These are phyloP conservation scores for Anisodus tanguticus DNA, from an alignment of 257 asterid genomes.

Conservation along the genomic window DNA sequence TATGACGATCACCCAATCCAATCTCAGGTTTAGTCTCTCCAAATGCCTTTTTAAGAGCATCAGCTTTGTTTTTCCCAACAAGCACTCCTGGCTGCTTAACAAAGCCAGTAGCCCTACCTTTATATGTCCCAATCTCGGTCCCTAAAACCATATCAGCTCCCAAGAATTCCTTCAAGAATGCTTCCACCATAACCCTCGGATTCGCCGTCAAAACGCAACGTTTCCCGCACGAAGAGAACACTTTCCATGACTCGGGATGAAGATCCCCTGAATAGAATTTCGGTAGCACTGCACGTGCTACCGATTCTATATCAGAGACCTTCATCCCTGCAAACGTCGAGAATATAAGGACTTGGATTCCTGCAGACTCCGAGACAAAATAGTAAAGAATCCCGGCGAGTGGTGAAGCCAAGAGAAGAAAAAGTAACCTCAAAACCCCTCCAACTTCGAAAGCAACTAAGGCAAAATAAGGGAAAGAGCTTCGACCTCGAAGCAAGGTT, in stretches of 20 bases:
- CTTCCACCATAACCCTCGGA: conserved; percentile 71
- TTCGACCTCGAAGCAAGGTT: conserved; percentile 55
- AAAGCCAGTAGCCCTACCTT: conserved; percentile 66
- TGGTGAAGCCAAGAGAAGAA: conserved; percentile 52
- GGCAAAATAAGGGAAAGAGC: conserved; percentile 67
- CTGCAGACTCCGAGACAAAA: conserved; percentile 58
- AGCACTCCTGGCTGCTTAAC: conserved; percentile 55
- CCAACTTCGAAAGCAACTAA: conserved; percentile 58
- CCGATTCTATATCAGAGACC: conserved; percentile 52
- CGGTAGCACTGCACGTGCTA: conserved; percentile 61
- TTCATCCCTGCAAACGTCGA: conserved; percentile 49
- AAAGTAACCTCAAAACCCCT: conserved; percentile 54
- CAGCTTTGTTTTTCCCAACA: conserved; percentile 56
- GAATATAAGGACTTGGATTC: conserved; percentile 56
- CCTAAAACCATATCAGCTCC: conserved; percentile 68
- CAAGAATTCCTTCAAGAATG: conserved; percentile 58
- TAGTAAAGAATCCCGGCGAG: conserved; percentile 59
- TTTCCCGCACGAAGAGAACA: conserved; percentile 60
- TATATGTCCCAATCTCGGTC: conserved; percentile 51
- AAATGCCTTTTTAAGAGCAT: conserved; percentile 49
- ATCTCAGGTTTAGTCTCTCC: conserved; percentile 58
- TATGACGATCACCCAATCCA: conserved; percentile 63
- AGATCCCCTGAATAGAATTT: conserved; percentile 57
- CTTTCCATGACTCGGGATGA: conserved; percentile 65
- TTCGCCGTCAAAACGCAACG: conserved; percentile 64